Evolutionary conservation across 108 stramenopile genomes (phyloP).

Genomic region (Cyclotella distinguenda): DNA sequence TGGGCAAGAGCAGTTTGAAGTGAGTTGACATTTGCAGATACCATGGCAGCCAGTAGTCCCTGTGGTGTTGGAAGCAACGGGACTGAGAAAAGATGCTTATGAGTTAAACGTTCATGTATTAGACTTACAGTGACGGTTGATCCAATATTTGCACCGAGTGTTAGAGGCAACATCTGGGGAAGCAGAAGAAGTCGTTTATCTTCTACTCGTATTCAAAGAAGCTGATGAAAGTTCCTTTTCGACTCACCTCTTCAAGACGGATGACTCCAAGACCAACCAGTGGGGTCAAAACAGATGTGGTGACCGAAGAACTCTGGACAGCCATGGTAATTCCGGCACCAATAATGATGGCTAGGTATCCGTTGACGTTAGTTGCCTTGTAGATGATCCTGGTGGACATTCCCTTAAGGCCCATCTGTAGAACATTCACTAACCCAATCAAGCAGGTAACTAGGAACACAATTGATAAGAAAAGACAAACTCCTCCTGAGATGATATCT

Average conservation of each 20-base stretch:
- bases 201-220: background rate
- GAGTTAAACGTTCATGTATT: background rate
- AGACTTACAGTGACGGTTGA: constrained; percentile 63
- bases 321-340: constrained; percentile 79
- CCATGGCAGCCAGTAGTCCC: too few relatives aligned
- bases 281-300: constrained; percentile 81
- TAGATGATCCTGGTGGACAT: constrained; percentile 77
- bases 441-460: constrained; percentile 75
- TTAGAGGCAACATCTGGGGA: constrained; percentile 73
- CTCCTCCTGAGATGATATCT: constrained; percentile 69
- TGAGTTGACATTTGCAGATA: constrained; percentile 3
- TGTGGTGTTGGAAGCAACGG: too few relatives aligned
- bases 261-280: constrained; percentile 77
- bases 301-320: constrained; percentile 81
- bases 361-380: constrained; percentile 87
- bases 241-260: constrained; percentile 48
- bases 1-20: constrained; percentile 38
- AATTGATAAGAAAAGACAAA: constrained; percentile 70
- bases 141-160: constrained; percentile 89
- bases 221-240: background rate
- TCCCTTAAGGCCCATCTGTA: constrained; percentile 75
- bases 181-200: background rate
- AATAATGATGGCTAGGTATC: constrained; percentile 74
- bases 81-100: background rate
- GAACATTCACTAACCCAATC: constrained; percentile 72